Evolutionary conservation across 2,329 filamentous ascomycete species (phyloP).

Genomic region (Cordyceps pruinosa): DNA sequence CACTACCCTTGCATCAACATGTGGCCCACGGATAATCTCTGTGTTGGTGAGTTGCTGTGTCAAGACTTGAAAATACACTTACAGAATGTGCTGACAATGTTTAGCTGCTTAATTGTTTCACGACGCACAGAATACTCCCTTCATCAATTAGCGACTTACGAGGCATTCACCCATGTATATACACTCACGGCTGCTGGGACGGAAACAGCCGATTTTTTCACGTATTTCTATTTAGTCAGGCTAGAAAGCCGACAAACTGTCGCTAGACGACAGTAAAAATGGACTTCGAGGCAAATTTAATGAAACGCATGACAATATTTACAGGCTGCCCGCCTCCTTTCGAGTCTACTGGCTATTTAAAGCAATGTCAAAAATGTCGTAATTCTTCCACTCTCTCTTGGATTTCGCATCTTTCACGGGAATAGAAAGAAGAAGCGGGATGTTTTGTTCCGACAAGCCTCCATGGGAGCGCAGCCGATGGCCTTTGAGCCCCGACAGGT

Average conservation of each 20-base stretch:
- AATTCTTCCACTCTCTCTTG: conserved; percentile 28
- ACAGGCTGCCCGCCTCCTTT: neutral
- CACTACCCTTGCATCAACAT: conserved; percentile 9
- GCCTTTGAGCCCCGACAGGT: conserved; percentile 25
- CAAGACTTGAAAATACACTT: neutral
- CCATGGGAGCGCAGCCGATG: conserved; percentile 34
- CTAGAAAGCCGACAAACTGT: neutral
- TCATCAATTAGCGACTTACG: neutral
- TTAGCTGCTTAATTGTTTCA: neutral
- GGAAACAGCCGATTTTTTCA: neutral
- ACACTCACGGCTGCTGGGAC: neutral
- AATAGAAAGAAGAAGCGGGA: conserved; percentile 30
- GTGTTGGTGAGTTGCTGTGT: conserved; percentile 4
- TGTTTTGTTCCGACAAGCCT: conserved; percentile 31
- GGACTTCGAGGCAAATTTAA: neutral
- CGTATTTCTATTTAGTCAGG: neutral
- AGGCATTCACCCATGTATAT: neutral
- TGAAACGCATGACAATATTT: neutral
- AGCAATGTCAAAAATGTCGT: conserved; percentile 31
- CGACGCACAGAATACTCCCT: neutral
- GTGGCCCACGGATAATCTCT: conserved; percentile 9
- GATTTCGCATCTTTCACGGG: conserved; percentile 13
- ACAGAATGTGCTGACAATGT: neutral
- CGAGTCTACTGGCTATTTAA: conserved; percentile 22
- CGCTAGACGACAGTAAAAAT: neutral